Evolutionary conservation across 2,329 filamentous ascomycete species (phyloP).

Genomic region (Aspergillus pseudoglaucus): DNA sequence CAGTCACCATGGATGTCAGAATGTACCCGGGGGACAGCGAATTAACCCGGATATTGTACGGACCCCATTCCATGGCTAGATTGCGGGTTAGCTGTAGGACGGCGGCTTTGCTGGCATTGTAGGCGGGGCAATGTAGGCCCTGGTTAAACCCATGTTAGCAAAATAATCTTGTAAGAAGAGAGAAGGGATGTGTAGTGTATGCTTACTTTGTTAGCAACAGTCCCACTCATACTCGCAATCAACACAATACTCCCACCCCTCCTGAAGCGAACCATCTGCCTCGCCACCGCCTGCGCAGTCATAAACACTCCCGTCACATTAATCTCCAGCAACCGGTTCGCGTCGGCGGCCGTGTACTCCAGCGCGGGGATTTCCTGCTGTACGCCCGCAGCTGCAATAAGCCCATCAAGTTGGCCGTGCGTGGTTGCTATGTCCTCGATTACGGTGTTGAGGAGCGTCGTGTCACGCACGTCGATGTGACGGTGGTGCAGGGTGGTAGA

Average conservation of each 20-base stretch:
- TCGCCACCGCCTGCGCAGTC: conserved; percentile 57
- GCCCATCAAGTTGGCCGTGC: conserved; percentile 69
- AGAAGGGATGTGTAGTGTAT: conserved; percentile 3
- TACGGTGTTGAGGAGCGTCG: conserved; percentile 58
- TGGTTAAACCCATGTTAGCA: conserved; percentile 8
- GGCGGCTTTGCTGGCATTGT: conserved; percentile 45
- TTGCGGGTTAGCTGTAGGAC: conserved; percentile 43
- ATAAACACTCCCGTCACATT: conserved; percentile 59
- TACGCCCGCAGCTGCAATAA: conserved; percentile 65
- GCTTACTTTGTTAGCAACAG: conserved; percentile 49
- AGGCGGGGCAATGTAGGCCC: conserved; percentile 44
- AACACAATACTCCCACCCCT: conserved; percentile 56
- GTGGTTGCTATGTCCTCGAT: conserved; percentile 62
- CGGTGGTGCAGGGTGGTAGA: conserved; percentile 57
- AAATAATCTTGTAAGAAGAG: neutral
- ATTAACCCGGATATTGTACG: conserved; percentile 11
- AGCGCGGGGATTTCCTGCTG: conserved; percentile 79
- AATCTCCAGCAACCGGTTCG: conserved; percentile 57
- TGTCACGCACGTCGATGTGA: conserved; percentile 72
- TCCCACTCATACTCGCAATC: conserved; percentile 59
- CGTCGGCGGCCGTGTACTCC: conserved; percentile 62
- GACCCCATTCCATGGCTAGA: conserved; percentile 45
- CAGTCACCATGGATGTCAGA: conserved; percentile 41
- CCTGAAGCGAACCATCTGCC: conserved; percentile 57
- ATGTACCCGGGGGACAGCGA: conserved; percentile 33